These are phyloP conservation scores for Aegilops longissima DNA, from an alignment of 176 grass and related monocot species.

Conservation along the genomic window DNA sequence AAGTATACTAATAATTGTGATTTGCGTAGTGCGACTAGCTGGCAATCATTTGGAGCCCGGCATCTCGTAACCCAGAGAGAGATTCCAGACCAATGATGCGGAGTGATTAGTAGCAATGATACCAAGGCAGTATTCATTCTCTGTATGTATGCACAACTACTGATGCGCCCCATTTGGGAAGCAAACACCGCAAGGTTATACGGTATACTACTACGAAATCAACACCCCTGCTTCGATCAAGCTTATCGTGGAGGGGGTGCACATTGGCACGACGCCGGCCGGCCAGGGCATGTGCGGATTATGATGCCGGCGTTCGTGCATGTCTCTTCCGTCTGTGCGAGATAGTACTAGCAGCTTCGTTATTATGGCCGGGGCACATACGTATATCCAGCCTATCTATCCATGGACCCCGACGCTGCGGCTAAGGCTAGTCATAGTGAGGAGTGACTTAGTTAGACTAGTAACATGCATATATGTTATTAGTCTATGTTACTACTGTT, in stretches of 20 bases:
- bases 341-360: conserved; percentile 15
- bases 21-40: not conserved
- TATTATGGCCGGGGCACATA: conserved; percentile 1
- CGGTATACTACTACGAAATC: not conserved
- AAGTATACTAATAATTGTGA: no score
- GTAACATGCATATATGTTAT: no score
- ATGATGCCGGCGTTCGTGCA: conserved; percentile 20
- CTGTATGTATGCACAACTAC: not conserved
- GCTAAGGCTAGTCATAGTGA: not conserved
- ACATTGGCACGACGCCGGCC: conserved; percentile 9
- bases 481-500: no score
- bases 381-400: conserved; percentile 9
- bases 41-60: not conserved
- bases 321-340: not conserved
- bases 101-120: conserved; percentile 27
- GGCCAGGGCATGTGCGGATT: not conserved
- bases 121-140: not conserved
- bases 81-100: not conserved
- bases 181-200: not conserved
- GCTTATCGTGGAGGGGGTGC: not conserved
- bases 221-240: not conserved
- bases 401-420: conserved; percentile 1
- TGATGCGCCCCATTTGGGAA: not conserved
- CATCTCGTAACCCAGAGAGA: not conserved
- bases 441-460: no score